These are phyloP conservation scores for Phoma herbarum DNA, from an alignment of 2,329 filamentous ascomycete genomes.

Conservation along the genomic window DNA sequence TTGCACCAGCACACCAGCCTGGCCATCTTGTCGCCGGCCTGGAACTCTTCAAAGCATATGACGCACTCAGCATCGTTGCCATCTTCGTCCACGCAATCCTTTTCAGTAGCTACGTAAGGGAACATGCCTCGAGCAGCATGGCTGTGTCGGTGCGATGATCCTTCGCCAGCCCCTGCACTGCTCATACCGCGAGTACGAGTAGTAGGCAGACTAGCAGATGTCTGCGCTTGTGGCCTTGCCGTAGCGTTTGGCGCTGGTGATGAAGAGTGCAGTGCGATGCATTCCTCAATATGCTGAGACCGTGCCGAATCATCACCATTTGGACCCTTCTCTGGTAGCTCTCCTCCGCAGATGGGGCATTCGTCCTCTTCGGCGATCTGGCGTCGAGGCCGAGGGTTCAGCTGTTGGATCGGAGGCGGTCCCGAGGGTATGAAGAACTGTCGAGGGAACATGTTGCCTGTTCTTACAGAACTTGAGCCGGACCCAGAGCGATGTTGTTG, in stretches of 20 bases:
- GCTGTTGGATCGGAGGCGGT: slow-evolving; percentile 24
- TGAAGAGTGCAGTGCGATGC: slow-evolving; percentile 48
- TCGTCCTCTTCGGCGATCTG: slow-evolving; percentile 73
- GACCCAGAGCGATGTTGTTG: slow-evolving; percentile 19
- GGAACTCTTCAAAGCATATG: slow-evolving; percentile 72
- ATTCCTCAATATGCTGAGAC: slow-evolving; percentile 56
- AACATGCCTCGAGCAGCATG: slow-evolving; percentile 54
- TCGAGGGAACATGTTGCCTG: slow-evolving; percentile 30
- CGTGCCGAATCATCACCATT: slow-evolving; percentile 52
- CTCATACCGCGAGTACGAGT: slow-evolving; percentile 48
- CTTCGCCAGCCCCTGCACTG: slow-evolving; percentile 37
- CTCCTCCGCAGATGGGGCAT: slow-evolving; percentile 78
- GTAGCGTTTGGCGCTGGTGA: slow-evolving; percentile 29
- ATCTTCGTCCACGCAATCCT: slow-evolving; percentile 67
- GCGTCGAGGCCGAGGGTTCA: slow-evolving; percentile 35
- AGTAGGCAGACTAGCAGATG: slow-evolving; percentile 39
- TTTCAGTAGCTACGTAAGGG: slow-evolving; percentile 67
- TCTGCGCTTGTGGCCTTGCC: slow-evolving; percentile 22
- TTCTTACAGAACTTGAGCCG: slow-evolving; percentile 23
- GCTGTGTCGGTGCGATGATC: slow-evolving; percentile 35
- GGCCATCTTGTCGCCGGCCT: slow-evolving; percentile 66
- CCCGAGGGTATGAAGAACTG: slow-evolving; percentile 25
- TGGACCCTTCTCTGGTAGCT: slow-evolving; percentile 66
- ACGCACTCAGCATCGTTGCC: slow-evolving; percentile 64
- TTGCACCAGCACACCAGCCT: slow-evolving; percentile 71